These are phyloP conservation scores for Physcomitrellopsis africana DNA, from an alignment of 225 moss, liverwort and hornwort species.

Conservation along the genomic window DNA sequence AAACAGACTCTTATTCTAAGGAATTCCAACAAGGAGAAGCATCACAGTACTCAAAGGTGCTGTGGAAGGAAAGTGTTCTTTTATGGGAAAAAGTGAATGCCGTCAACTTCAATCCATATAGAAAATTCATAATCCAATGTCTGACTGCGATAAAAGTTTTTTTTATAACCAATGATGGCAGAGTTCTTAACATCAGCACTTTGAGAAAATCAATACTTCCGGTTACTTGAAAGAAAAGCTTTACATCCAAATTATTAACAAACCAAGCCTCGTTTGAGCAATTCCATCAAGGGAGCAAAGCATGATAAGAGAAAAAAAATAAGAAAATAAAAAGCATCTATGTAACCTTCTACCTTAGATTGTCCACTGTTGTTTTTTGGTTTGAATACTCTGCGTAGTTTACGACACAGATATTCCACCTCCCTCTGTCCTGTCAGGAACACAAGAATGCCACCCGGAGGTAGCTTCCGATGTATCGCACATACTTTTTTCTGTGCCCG, in stretches of 20 bases:
- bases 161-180: not conserved
- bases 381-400: constrained; percentile 66
- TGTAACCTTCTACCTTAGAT: constrained; percentile 34
- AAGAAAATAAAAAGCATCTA: too few species aligned
- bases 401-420: constrained; percentile 84
- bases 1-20: not conserved
- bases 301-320: not conserved
- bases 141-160: not conserved
- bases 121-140: constrained; percentile 4
- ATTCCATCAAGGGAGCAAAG: constrained; percentile 1
- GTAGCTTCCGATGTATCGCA: constrained; percentile 91
- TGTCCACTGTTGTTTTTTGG: constrained; percentile 29
- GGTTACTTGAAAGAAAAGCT: not conserved
- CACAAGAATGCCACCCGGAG: constrained; percentile 96
- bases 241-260: not conserved
- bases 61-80: constrained; percentile 3
- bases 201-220: not conserved
- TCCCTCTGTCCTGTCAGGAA: constrained; percentile 97
- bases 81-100: constrained; percentile 1
- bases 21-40: not conserved
- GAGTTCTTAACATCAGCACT: not conserved
- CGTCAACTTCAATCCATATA: not conserved
- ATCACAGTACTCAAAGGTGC: not conserved
- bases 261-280: not conserved
- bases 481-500: constrained; percentile 87